Evolutionary conservation across 257 asterid genomes (phyloP).

Genomic region (Ajuga chamaepitys): DNA sequence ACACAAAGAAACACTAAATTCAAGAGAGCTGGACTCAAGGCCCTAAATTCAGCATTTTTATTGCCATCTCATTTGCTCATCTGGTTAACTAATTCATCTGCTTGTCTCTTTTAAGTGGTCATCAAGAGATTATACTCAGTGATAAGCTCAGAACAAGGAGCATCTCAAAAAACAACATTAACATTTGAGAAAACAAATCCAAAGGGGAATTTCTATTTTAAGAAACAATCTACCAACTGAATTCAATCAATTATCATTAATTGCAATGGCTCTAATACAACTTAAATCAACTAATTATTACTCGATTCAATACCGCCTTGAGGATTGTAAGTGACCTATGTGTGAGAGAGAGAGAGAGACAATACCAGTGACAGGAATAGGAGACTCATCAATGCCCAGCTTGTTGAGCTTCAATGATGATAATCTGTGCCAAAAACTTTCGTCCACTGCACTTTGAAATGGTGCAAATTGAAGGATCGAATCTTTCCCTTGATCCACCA

Average conservation of each 20-base stretch:
- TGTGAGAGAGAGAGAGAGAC: slow-evolving; percentile 1
- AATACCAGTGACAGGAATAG: slow-evolving; percentile 77
- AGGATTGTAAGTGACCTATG: neutral
- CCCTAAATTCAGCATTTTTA: neutral
- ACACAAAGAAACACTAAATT: neutral
- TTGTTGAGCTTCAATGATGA: slow-evolving; percentile 91
- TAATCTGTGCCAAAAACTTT: slow-evolving; percentile 86
- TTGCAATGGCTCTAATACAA: neutral
- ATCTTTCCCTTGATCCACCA: slow-evolving; percentile 33
- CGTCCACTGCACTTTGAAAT: slow-evolving; percentile 77
- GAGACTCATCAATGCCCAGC: slow-evolving; percentile 87
- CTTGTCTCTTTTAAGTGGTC: neutral
- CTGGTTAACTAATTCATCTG: neutral
- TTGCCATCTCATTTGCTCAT: neutral
- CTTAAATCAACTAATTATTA: neutral
- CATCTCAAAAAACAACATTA: neutral
- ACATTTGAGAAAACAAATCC: neutral
- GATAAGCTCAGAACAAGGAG: neutral
- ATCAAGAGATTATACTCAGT: neutral
- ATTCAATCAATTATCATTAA: neutral
- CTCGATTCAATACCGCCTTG: neutral
- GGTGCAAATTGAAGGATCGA: slow-evolving; percentile 59
- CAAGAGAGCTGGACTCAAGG: neutral
- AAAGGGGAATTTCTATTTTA: neutral
- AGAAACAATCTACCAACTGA: neutral